Evolutionary conservation across 768 basidiomycete genomes (phyloP), one percentile per base, ranked within the genome.

Genomic region (Lactarius indigo): DNA sequence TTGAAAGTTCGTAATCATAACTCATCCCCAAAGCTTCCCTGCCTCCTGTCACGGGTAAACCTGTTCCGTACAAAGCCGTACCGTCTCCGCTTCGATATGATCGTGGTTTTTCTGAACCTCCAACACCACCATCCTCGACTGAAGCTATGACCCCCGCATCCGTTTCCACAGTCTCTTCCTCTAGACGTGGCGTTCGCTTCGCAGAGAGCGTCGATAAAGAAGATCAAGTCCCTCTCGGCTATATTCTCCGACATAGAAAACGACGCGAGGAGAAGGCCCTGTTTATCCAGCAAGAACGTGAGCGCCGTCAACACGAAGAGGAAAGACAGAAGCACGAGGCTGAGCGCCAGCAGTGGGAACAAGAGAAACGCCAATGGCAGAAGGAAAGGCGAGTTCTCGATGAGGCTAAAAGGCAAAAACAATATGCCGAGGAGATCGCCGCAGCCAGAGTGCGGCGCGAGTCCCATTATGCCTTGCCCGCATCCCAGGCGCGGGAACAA

Each of bases 181-280:
- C 66, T 26, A 76, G 74, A 73, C 83, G 86, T 44, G 85, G 86
- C 12, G 88, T 89, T 10, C 83, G 87, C 54, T 89, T 89, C 67
- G 85, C 81, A 35, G 86, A 87, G 69, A 50, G 17, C 54, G 84
- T 85, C 71, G 83, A 84, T 72, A 86, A 84, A 66, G 88, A 90
- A 59, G 88, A 90, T 72, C 80, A 81, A 64, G 79, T 88, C 69
- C 89, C 89, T 1, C 78, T 90, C 54, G 83, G 82, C 26, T 83
- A 90, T 72, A 80, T 85, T 50, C 78, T 88, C 68, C 85, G 87
- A 59, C 82, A 82, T 73, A 85, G 84, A 78, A 87, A 85, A 78
- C 84, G 83, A 70, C 85, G 86, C 54, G 87, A 88, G 76, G 85
- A 87, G 75, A 88, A 87, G 76, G 85, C 84, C 52, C 82, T 75